Base-by-base conservation (phyloP, 192 early-diverging fungal genomes). In the Mortierella alpina region DNA sequence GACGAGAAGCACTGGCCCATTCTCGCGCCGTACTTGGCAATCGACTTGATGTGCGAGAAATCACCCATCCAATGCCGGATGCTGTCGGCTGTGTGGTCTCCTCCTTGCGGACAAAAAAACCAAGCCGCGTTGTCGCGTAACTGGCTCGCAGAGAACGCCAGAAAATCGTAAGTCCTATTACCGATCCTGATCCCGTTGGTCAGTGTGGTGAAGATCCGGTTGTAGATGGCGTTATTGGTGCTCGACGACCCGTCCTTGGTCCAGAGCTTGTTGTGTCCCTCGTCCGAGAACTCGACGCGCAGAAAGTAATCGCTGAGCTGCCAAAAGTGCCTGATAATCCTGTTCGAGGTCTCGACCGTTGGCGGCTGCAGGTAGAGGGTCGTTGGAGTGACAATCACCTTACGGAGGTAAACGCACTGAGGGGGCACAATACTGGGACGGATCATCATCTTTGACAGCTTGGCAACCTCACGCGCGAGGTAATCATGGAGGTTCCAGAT, bases 1-100 rank as follows among this genome's bases (percentile, higher is more conserved):
- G 91, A 89, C 0, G 92, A 92, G 63, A 94, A 93, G 65, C 90
- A 92, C 73, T 94, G 94, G 0, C 91, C 91, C 83, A 92, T 89
- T 6, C 91, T 84, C 5, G 92, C 91, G 0, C 89, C 92, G 62
- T 90, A 86, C 52, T 91, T 91, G 9, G 93, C 93, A 6, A 92
- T 90, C 49, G 84, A 88, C 39, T 84, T 87, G 58, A 91, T 91
- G 22, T 77, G 74, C 0, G 82, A 85, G 58, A 95, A 94, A 40
- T 89, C 73, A 13, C 94, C 94, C 91, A 95, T 94, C 88, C 90
- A 90, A 0, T 54, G 39, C 5, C 87, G 84, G 50, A 95, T 92
- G 40, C 68, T 62, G 50, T 88, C 82, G 1, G 84, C 86, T 11
- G 77, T 85, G 5, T 72, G 46, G 31, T 57, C 22, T 5, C 89